Base-by-base conservation (phyloP, 768 basidiomycete genomes). In the Roridomyces roridus region DNA sequence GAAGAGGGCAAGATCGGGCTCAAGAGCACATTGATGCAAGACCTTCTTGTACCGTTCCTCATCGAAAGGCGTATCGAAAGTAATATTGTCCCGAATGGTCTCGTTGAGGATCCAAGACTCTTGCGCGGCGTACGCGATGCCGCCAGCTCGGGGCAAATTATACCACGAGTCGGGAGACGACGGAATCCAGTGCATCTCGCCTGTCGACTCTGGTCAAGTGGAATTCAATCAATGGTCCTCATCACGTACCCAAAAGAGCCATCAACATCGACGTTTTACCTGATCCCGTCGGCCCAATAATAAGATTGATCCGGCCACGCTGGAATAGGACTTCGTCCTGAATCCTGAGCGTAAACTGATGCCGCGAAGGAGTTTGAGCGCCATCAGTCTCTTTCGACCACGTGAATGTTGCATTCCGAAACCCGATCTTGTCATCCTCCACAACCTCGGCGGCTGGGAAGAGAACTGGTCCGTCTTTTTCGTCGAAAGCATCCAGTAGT, bases 61-160 rank as follows among this genome's bases (percentile, higher is more conserved):
- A 36, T 95, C 89, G 57, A 85, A 93, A 0, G 85, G 80, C 17
- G 84, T 74, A 26, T 92, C 92, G 58, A 96, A 95, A 44, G 89
- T 71, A 55, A 96, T 89, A 65, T 95, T 96, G 39, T 92, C 89
- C 69, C 74, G 77, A 50, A 91, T 89, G 0, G 88, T 91, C 57
- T 87, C 88, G 61, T 91, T 92, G 68, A 87, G 84, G 4, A 92
- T 85, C 91, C 91, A 95, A 2, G 88, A 85, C 67, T 92, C 90
- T 68, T 95, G 92, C 6, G 88, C 88, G 4, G 88, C 88, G 67
- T 91, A 92, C 3, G 90, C 86, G 31, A 94, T 79, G 5, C 91
- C 90, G 0, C 79, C 80, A 5, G 74, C 72, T 3, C 89, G 76
- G n/a, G 92, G 91, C 4, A 93, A 79, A 57, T 82, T 84, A 69